Conservation (phyloP, 495 filamentous ascomycete species). For the Aspergillus leporis region DNA sequence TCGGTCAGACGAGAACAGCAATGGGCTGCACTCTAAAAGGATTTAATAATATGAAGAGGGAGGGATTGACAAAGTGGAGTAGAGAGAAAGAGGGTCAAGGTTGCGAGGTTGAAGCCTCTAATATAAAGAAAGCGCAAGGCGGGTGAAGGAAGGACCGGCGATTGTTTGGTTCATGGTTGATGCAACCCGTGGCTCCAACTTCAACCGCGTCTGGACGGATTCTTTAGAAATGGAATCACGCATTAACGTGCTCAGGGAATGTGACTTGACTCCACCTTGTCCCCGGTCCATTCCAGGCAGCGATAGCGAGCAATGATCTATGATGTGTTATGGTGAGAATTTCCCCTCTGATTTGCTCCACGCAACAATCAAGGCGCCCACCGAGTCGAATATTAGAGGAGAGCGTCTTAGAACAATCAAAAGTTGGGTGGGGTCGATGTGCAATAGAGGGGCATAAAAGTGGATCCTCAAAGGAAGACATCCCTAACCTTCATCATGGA, state of each 20-base stretch:
- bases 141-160: conserved; percentile 6
- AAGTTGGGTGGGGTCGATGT: conserved; percentile 12
- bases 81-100: conserved; percentile 1
- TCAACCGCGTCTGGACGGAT: conserved; percentile 17
- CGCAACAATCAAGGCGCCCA: conserved; percentile 11
- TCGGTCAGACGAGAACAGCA: neutral
- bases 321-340: neutral
- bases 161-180: conserved; percentile 2
- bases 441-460: conserved; percentile 13
- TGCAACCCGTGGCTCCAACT: conserved; percentile 22
- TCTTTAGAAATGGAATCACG: conserved; percentile 4
- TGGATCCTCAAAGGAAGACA: neutral
- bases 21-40: neutral
- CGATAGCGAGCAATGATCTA: neutral
- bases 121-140: conserved; percentile 10
- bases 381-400: conserved; percentile 4
- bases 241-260: neutral
- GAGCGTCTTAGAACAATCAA: conserved; percentile 10
- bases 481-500: neutral
- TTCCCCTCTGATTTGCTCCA: conserved; percentile 11
- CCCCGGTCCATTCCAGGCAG: neutral
- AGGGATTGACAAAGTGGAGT: conserved; percentile 3
- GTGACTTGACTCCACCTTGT: conserved; percentile 15
- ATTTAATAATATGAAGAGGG: neutral
- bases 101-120: conserved; percentile 11